Evolutionary conservation across 2,329 filamentous ascomycete genomes (phyloP).

Genomic region (Mariannaea sp.): DNA sequence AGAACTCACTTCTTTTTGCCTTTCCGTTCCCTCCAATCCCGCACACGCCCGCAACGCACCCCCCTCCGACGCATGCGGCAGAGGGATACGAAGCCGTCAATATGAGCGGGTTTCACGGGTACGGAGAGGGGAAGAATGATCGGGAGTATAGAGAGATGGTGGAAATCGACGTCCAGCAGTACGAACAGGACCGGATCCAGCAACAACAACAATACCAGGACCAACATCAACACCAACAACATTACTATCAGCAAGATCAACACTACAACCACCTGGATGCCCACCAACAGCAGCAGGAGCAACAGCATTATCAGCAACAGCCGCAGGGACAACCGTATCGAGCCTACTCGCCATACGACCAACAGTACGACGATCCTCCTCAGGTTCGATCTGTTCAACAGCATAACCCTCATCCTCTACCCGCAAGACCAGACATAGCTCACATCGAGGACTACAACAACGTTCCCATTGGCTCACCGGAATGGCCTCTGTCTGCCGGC

Average conservation of each 20-base stretch:
- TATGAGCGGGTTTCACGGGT: constrained; percentile 39
- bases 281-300: no score
- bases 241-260: constrained; percentile 13
- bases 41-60: neutral
- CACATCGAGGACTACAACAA: constrained; percentile 36
- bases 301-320: no score
- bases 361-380: constrained; percentile 33
- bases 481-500: constrained; percentile 35
- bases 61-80: constrained; percentile 28
- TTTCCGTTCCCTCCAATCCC: constrained; percentile 4
- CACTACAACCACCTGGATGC: neutral
- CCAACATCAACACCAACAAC: constrained; percentile 20
- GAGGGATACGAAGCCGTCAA: constrained; percentile 14
- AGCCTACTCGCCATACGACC: constrained; percentile 29
- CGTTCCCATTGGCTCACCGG: constrained; percentile 18
- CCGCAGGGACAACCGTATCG: constrained; percentile 20
- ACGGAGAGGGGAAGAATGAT: constrained; percentile 27
- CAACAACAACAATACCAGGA: constrained; percentile 26
- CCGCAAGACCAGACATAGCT: constrained; percentile 24
- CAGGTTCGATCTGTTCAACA: constrained; percentile 38
- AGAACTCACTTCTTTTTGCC: neutral
- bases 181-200: constrained; percentile 37
- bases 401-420: no score
- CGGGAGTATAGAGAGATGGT: constrained; percentile 43
- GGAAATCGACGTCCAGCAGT: constrained; percentile 42